A percentile compares a stretch with the other conserved stretches of the same genome.
phyloP scores from a whole-genome alignment of 1,284 basidiomycete species.

The Pseudomicrostroma phylloplanum region DNA sequence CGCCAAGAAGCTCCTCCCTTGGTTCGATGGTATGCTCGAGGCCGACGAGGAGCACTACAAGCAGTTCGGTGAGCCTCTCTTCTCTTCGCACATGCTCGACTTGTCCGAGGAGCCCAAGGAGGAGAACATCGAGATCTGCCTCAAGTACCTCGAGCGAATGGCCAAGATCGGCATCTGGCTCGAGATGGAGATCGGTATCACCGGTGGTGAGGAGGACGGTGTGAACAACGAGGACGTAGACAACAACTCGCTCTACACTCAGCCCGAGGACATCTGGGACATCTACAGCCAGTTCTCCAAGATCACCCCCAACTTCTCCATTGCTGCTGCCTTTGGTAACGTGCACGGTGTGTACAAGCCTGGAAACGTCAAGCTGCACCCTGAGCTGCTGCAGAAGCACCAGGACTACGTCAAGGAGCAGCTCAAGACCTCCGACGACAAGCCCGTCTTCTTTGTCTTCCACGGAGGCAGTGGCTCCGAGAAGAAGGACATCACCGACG shows the following conservation, averaged over 20 bases:
- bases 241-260: slow-evolving; percentile 90
- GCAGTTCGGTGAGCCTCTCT: slow-evolving; percentile 78
- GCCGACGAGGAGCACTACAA: slow-evolving; percentile 93
- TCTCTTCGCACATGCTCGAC: slow-evolving; percentile 97
- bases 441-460: slow-evolving; percentile 80
- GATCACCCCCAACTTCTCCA: slow-evolving; percentile 90
- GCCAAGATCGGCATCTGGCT: slow-evolving; percentile 75
- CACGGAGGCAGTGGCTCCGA: slow-evolving; percentile 98
- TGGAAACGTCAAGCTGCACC: slow-evolving; percentile 70
- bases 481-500: slow-evolving; percentile 90
- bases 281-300: slow-evolving; percentile 76
- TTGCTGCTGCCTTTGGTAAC: slow-evolving; percentile 94
- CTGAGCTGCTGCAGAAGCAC: slow-evolving; percentile 87
- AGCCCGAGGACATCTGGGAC: slow-evolving; percentile 86
- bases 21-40: slow-evolving; percentile 99
- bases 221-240: slow-evolving; percentile 73
- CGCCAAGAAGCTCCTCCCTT: slow-evolving; percentile 93
- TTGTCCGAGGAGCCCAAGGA: slow-evolving; percentile 97
- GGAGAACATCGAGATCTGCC: slow-evolving; percentile 90
- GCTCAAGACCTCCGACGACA: slow-evolving; percentile 57
- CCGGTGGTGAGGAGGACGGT: slow-evolving; percentile 98
- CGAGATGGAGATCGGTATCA: slow-evolving; percentile 99
- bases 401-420: slow-evolving; percentile 72
- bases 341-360: slow-evolving; percentile 62
- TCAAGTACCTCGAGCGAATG: slow-evolving; percentile 93